Percentiles rank a stretch among this genome's conserved stretches.
These are phyloP conservation scores for Ceratocystis alfenasii DNA, from an alignment of 2,329 filamentous ascomycete genomes.

Conservation along the genomic window DNA sequence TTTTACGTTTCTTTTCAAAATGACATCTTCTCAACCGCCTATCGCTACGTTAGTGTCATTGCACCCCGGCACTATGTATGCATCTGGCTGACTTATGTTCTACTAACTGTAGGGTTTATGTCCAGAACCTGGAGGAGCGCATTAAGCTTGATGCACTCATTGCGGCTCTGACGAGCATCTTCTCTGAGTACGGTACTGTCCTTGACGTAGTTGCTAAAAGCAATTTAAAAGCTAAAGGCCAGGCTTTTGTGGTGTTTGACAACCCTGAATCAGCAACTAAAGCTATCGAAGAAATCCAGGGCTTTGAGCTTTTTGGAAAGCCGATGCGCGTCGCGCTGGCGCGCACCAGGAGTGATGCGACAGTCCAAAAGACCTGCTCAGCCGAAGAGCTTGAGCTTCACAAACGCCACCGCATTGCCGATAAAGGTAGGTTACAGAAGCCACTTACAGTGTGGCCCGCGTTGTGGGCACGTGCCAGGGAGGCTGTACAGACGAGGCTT, in stretches of 20 bases:
- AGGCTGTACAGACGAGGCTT: constrained; percentile 24
- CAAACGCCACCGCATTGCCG: constrained; percentile 69
- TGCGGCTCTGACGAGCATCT: constrained; percentile 61
- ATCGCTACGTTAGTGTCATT: constrained; percentile 64
- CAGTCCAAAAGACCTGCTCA: constrained; percentile 59
- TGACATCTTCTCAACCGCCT: constrained; percentile 36
- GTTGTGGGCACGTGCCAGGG: not conserved
- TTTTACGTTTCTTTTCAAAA: constrained; percentile 23
- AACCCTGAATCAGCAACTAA: constrained; percentile 61
- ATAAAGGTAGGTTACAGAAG: constrained; percentile 59
- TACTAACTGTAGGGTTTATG: constrained; percentile 44
- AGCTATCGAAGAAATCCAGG: constrained; percentile 80
- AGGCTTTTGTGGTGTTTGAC: constrained; percentile 91
- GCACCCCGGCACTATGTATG: constrained; percentile 50
- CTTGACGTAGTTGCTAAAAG: constrained; percentile 79
- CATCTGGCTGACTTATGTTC: constrained; percentile 29
- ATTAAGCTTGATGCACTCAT: constrained; percentile 71
- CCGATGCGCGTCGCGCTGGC: constrained; percentile 77
- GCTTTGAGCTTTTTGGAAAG: constrained; percentile 87
- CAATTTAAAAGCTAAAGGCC: constrained; percentile 83
- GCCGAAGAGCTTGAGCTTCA: constrained; percentile 77
- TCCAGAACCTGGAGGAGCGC: constrained; percentile 82
- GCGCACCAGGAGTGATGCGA: constrained; percentile 74
- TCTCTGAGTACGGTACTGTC: constrained; percentile 77
- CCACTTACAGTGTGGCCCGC: not conserved